Evolutionary conservation across 2,329 filamentous ascomycete genomes (phyloP), one percentile per base, ranked within the genome.

Genomic region (Xylariaceae sp.): DNA sequence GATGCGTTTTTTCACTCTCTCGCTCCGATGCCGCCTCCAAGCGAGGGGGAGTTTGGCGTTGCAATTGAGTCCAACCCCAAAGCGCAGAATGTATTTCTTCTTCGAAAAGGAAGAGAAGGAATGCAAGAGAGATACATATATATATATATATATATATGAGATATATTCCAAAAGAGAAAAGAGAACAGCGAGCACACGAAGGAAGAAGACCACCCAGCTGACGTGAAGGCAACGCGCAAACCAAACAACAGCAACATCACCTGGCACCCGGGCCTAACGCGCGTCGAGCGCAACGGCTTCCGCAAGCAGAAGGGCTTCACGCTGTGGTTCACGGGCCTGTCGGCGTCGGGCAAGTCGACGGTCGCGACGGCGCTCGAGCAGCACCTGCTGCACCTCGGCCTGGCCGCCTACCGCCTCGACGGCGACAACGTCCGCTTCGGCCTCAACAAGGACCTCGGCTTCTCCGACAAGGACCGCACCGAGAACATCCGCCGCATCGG

Each of bases 391-490:
- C 88, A 94, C 60, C 73, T 86, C 9, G 83, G 81, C 27, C 68
- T 92, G 32, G 69, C 81, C 36, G 84, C 89, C 40, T 98, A 98
- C 75, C 80, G 92, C 33, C 80, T 98, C 19, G 92, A 98, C 64
- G 92, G 90, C 54, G 92, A 98, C 75, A 98, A 98, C 65, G 83
- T 98, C 47, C 90, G 92, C 41, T 95, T 96, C 67, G 92, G 92
- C 12, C 74, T 98, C 48, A 98, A 96, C 77, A 94, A 93, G 65
- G 90, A 96, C 67, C 75, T 98, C 9, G 90, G 90, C 12, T 98
- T 96, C 70, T 83, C 78, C 45, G 90, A 94, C 57, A 77, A 79
- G 56, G 89, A 95, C 68, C 80, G 92, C 50, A 93, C 90, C 58
- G 92, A 98, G 73, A 98, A 98, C 68, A 98, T 98, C 58, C 80